Base-by-base conservation (phyloP, 1,284 basidiomycete species). In the Cutaneotrichosporon cutaneum region DNA sequence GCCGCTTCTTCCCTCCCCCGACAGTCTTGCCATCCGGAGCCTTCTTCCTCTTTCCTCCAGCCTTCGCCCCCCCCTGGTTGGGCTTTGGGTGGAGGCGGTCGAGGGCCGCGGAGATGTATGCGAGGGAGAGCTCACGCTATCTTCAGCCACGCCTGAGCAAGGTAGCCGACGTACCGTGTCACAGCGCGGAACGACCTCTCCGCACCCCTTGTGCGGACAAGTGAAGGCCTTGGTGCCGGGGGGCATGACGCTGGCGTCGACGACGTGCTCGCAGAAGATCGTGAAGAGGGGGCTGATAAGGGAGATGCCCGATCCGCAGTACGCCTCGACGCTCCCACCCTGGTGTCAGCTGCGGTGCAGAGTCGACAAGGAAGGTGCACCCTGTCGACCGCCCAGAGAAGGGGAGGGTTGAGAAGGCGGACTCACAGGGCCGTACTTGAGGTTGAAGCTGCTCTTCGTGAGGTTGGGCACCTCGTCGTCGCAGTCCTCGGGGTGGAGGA, bases 401-500 rank as follows among this genome's bases (percentile, higher is more conserved):
- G 44, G 44, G 14, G 44, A 5, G 44, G 42, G n/a, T 44, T 44
- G n/a, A 44, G 18, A 14, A 45, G 6, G 44, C 18, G 3, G 18
- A 22, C 44, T 45, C 22, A 45, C 44, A 4, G n/a, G n/a, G 4
- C 10, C 8, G 14, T 45, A 45, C 44, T 21, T 7, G 44, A 45
- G n/a, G 18, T 45, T 45, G 44, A 45, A 45, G 21, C 44, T 45
- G 10, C 21, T 11, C 22, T n/a, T 45, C 10, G 44, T 45, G 4
- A 45, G 18, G 44, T 16, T 13, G 44, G 22, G 44, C 18, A 6
- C n/a, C 14, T 45, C 44, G 10, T 45, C 44, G 44, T 45, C 35
- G 35, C 16, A 22, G 22, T 45, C 44, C 44, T 45, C 44, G 4
- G 44, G 44, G 22, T 45, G 44, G n/a, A 45, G n/a, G 72, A 76